These are phyloP conservation scores for Trifolium fragiferum DNA, from an alignment of 306 rosid species.

Conservation along the genomic window DNA sequence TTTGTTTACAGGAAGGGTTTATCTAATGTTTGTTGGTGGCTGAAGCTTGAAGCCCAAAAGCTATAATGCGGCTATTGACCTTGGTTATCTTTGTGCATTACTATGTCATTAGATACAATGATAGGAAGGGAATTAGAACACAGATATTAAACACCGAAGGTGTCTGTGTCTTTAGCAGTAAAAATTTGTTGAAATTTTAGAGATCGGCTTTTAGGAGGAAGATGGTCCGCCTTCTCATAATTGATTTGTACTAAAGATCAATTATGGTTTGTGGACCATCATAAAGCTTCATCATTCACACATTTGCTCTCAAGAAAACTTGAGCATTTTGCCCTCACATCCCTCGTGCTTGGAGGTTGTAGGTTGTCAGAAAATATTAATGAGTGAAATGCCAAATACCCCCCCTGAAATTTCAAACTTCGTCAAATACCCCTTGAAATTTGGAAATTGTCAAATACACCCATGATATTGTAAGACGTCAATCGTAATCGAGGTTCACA, in stretches of 20 bases:
- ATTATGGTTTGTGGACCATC: background rate
- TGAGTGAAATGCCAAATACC: too few species aligned
- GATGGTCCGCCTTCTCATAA: background rate
- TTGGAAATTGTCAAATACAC: too few species aligned
- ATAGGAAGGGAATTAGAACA: slow-evolving; percentile 14
- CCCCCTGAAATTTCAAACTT: too few species aligned
- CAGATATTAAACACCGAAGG: background rate
- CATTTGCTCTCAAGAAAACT: background rate
- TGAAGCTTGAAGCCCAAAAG: slow-evolving; percentile 2
- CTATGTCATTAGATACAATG: slow-evolving; percentile 1
- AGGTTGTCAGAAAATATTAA: background rate
- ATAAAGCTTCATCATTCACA: background rate
- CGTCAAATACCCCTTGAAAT: too few species aligned
- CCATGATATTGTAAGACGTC: too few species aligned
- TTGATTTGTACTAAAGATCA: background rate
- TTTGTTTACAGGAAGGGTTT: background rate
- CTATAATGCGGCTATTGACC: background rate
- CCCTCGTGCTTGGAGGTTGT: background rate
- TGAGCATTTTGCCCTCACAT: background rate
- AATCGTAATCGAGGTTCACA: too few species aligned
- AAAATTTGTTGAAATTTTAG: slow-evolving; percentile 15
- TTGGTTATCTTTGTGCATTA: slow-evolving; percentile 1
- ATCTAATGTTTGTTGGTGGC: slow-evolving; percentile 22
- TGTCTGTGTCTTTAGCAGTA: background rate
- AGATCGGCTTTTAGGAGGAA: background rate